A percentile compares a stretch with the other conserved stretches of the same genome.
Conservation (phyloP, 805 yeast genomes). For the Yamadazyma akitaensis region DNA sequence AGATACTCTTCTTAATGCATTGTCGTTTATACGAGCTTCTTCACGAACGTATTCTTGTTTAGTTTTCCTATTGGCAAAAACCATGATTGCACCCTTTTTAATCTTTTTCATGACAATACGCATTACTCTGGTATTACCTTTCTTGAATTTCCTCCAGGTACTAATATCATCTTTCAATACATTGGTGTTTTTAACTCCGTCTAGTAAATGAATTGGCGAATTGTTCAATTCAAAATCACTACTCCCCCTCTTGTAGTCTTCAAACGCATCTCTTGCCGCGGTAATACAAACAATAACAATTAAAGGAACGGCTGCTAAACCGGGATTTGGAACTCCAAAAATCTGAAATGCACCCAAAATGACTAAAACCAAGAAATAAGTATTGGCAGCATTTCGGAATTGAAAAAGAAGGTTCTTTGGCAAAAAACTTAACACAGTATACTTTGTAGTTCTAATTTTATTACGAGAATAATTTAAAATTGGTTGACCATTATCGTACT, state of each 20-base stretch:
- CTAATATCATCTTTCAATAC: slow-evolving; percentile 53
- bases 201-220: slow-evolving; percentile 54
- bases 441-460: slow-evolving; percentile 61
- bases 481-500: slow-evolving; percentile 31
- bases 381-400: slow-evolving; percentile 57
- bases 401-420: slow-evolving; percentile 56
- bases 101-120: slow-evolving; percentile 17
- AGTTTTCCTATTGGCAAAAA: slow-evolving; percentile 23
- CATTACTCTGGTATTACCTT: slow-evolving; percentile 41
- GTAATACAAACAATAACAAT: slow-evolving; percentile 75
- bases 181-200: slow-evolving; percentile 56
- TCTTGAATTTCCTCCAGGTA: slow-evolving; percentile 68
- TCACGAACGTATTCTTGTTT: slow-evolving; percentile 26
- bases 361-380: slow-evolving; percentile 53
- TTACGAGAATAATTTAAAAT: slow-evolving; percentile 45
- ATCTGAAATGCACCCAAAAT: slow-evolving; percentile 59
- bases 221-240: slow-evolving; percentile 70
- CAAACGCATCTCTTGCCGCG: slow-evolving; percentile 74
- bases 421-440: slow-evolving; percentile 54
- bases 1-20: slow-evolving; percentile 33
- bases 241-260: slow-evolving; percentile 63
- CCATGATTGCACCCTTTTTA: slow-evolving; percentile 18
- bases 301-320: slow-evolving; percentile 74
- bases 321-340: slow-evolving; percentile 73
- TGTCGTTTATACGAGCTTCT: slow-evolving; percentile 22